phyloP scores from a whole-genome alignment of 371 early-diverging fungal species.

The Mortierella sp. region DNA sequence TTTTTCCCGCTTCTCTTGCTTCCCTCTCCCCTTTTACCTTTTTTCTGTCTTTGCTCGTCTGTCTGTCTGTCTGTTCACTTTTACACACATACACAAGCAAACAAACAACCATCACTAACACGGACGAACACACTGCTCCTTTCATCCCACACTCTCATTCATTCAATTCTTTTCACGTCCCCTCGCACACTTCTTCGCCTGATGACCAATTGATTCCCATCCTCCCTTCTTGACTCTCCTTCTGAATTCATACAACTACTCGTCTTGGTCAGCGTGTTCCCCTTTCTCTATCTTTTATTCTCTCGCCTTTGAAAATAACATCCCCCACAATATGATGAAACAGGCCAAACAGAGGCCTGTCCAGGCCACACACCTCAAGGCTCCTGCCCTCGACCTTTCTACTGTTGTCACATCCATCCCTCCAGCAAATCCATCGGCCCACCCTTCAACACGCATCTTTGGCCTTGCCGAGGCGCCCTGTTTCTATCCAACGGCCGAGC shows the following conservation, averaged over 20 bases:
- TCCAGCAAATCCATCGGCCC: constrained; percentile 47
- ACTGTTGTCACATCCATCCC: constrained; percentile 53
- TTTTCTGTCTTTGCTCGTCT: not conserved
- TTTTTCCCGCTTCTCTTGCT: not conserved
- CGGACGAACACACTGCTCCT: not conserved
- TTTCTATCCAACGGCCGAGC: constrained; percentile 86
- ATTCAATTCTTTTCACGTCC: not conserved
- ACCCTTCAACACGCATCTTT: constrained; percentile 65
- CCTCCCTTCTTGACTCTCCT: not conserved
- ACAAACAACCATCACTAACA: not conserved
- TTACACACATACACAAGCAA: not conserved
- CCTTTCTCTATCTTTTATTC: not conserved
- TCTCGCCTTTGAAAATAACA: not conserved
- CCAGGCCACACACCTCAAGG: constrained; percentile 24
- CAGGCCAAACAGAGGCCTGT: constrained; percentile 31
- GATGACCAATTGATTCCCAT: constrained; percentile 21
- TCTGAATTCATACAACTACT: not conserved
- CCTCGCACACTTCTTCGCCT: not conserved
- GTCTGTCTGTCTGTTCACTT: not conserved
- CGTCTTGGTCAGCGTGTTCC: not conserved
- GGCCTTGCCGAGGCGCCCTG: constrained; percentile 82
- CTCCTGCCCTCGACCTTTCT: constrained; percentile 54
- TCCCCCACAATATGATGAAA: constrained; percentile 34
- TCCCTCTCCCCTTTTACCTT: not conserved
- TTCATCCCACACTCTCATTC: not conserved